phyloP scores from a whole-genome alignment of 768 basidiomycete species.

The Obba rivulosa region DNA sequence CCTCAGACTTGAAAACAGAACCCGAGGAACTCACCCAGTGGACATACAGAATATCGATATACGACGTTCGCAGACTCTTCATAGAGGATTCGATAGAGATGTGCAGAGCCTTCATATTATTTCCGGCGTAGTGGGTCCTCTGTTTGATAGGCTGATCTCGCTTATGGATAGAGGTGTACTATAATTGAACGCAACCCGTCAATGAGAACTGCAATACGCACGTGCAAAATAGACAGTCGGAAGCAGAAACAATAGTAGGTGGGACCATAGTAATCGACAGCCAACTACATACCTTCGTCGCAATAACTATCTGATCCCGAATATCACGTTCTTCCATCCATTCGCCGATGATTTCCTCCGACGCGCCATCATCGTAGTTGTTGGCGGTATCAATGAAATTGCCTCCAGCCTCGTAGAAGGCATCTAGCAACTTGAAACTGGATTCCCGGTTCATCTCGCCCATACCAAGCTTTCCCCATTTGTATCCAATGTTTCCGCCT shows the following conservation, averaged over 20 bases:
- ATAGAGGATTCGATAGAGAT: slow-evolving; percentile 31
- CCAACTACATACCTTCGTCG: slow-evolving; percentile 21
- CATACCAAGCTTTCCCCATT: slow-evolving; percentile 26
- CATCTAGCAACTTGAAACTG: slow-evolving; percentile 35
- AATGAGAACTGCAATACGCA: slow-evolving; percentile 22
- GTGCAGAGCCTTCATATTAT: slow-evolving; percentile 30
- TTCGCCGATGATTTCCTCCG: slow-evolving; percentile 33
- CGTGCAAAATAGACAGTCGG: too few relatives aligned
- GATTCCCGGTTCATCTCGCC: slow-evolving; percentile 31
- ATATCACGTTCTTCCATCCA: too few relatives aligned
- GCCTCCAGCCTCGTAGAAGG: slow-evolving; percentile 31
- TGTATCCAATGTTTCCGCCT: slow-evolving; percentile 33
- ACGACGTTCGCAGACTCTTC: slow-evolving; percentile 52
- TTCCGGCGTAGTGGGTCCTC: slow-evolving; percentile 37
- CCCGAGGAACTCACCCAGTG: slow-evolving; percentile 31
- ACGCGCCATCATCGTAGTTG: slow-evolving; percentile 31
- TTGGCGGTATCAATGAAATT: slow-evolving; percentile 34
- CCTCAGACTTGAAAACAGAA: too few relatives aligned
- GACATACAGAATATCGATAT: slow-evolving; percentile 52
- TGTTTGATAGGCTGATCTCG: too few relatives aligned
- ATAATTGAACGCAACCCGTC: slow-evolving; percentile 16
- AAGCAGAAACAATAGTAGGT: too few relatives aligned
- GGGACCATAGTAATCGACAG: too few relatives aligned
- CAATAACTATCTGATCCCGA: slow-evolving; percentile 33
- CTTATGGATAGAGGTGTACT: slow-evolving; percentile 39